These are phyloP conservation scores for Ambrosiella xylebori DNA, from an alignment of 2,329 filamentous ascomycete genomes.

Conservation along the genomic window DNA sequence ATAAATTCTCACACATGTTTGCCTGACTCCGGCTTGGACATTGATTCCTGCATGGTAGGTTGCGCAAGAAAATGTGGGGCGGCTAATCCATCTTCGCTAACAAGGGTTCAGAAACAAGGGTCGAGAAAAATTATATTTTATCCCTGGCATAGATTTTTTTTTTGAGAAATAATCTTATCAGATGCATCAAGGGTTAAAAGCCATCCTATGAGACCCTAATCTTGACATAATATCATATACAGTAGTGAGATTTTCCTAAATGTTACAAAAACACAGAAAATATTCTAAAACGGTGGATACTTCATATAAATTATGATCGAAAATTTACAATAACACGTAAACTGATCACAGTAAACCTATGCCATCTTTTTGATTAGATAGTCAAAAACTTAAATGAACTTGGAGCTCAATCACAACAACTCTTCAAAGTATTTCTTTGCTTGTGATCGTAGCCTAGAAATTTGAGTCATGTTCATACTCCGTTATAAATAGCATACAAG, in stretches of 20 bases:
- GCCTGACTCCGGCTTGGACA: neutral
- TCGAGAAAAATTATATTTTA: neutral
- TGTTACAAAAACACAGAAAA: too few relatives aligned
- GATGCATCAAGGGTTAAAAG: neutral
- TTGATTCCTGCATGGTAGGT: neutral
- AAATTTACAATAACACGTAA: too few relatives aligned
- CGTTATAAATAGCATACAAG: neutral
- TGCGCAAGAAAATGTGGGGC: neutral
- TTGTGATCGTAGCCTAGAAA: too few relatives aligned
- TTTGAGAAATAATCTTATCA: constrained; percentile 4
- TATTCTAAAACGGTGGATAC: too few relatives aligned
- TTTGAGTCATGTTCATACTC: too few relatives aligned
- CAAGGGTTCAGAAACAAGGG: neutral
- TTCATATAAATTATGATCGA: too few relatives aligned
- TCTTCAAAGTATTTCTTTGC: too few relatives aligned
- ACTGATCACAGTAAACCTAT: too few relatives aligned
- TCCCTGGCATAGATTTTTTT: neutral
- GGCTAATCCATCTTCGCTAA: neutral
- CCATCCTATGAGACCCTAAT: neutral
- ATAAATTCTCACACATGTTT: neutral
- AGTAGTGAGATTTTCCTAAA: too few relatives aligned
- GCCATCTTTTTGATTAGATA: too few relatives aligned
- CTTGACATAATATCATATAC: neutral
- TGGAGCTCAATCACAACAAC: too few relatives aligned
- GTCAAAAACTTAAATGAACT: too few relatives aligned